Evolutionary conservation across 2,329 filamentous ascomycete genomes (phyloP).

Genomic region (Cercospora sp.): DNA sequence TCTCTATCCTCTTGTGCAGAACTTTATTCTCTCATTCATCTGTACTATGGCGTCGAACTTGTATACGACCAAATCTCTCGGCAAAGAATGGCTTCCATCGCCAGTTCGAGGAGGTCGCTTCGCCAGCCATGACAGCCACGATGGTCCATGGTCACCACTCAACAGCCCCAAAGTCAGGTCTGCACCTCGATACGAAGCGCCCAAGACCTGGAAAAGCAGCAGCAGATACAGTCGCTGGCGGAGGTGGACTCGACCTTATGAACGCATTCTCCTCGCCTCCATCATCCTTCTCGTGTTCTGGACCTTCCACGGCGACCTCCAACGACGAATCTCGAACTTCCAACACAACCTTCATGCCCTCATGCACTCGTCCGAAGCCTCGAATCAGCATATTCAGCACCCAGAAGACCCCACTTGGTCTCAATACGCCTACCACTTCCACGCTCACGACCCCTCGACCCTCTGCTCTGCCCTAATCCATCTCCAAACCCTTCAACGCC

Average conservation of each 20-base stretch:
- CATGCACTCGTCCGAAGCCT: background rate
- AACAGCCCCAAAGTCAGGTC: slow-evolving; percentile 5
- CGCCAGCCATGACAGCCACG: background rate
- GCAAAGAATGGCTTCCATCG: slow-evolving; percentile 17
- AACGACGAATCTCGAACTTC: slow-evolving; percentile 8
- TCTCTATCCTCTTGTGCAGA: background rate
- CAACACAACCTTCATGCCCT: background rate
- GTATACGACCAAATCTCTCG: slow-evolving; percentile 19
- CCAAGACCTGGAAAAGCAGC: background rate
- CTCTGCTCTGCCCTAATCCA: slow-evolving; percentile 48
- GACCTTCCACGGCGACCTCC: slow-evolving; percentile 1
- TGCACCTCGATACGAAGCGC: background rate
- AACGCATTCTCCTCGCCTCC: slow-evolving; percentile 6
- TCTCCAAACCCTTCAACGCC: slow-evolving; percentile 43
- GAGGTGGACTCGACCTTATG: slow-evolving; percentile 12
- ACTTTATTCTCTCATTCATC: background rate
- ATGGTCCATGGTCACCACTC: slow-evolving; percentile 9
- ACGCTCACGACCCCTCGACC: slow-evolving; percentile 45
- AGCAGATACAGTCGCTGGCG: background rate
- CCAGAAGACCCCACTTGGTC: slow-evolving; percentile 18
- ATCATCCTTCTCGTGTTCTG: background rate
- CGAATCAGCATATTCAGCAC: background rate
- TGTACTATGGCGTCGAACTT: slow-evolving; percentile 12
- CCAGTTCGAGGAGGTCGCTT: background rate
- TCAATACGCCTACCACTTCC: slow-evolving; percentile 47